Evolutionary conservation across 2,329 filamentous ascomycete species (phyloP).

Genomic region (Grosmannia clavigera): DNA sequence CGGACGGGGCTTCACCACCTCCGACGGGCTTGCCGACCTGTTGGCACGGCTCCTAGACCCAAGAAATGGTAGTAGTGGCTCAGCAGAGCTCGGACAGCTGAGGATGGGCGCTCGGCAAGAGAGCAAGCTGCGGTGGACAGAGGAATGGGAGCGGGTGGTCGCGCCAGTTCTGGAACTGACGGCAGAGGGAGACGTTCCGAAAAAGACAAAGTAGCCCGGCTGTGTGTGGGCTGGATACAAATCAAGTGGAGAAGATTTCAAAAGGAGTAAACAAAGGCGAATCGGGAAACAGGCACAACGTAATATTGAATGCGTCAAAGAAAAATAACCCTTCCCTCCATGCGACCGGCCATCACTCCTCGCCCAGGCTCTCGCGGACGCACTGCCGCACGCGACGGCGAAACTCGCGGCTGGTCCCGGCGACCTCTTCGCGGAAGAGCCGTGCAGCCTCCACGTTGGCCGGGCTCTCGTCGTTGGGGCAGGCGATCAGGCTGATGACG

Average conservation of each 20-base stretch:
- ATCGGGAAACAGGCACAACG: too few species aligned
- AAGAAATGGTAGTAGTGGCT: neutral
- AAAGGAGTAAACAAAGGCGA: neutral
- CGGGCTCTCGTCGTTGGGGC: slow-evolving; percentile 89
- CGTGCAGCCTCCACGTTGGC: slow-evolving; percentile 91
- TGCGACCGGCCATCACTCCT: slow-evolving; percentile 33
- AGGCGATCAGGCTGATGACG: slow-evolving; percentile 83
- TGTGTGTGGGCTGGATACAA: too few species aligned
- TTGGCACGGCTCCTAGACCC: slow-evolving; percentile 50
- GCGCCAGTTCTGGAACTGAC: slow-evolving; percentile 53
- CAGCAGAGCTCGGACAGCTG: slow-evolving; percentile 42
- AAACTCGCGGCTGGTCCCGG: slow-evolving; percentile 55
- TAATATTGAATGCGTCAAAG: too few species aligned
- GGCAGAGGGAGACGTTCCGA: slow-evolving; percentile 5
- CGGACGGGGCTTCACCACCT: slow-evolving; percentile 69
- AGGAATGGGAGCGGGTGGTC: slow-evolving; percentile 81
- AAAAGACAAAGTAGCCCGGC: neutral
- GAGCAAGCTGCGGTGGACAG: slow-evolving; percentile 70
- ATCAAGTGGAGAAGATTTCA: neutral
- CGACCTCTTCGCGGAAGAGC: slow-evolving; percentile 68
- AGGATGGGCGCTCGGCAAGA: slow-evolving; percentile 62
- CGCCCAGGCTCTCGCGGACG: slow-evolving; percentile 70
- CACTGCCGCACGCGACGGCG: slow-evolving; percentile 64
- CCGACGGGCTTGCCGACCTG: slow-evolving; percentile 50
- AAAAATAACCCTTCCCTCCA: too few species aligned